Evolutionary conservation across 805 yeast genomes (phyloP), one percentile per base, ranked within the genome.

Genomic region (Jamesozyma jinghongensis): DNA sequence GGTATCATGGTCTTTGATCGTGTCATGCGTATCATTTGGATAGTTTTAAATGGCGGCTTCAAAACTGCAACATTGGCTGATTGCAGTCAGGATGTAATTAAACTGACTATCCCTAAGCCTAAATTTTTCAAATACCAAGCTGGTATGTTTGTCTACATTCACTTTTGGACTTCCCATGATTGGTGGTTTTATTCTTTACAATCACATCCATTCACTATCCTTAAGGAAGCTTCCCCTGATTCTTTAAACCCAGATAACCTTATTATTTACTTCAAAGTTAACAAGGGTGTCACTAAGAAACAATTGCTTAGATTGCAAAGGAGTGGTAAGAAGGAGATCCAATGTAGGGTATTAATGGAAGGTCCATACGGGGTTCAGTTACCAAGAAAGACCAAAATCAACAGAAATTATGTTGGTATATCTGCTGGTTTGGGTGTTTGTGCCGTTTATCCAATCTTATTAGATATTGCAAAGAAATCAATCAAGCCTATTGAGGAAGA

Each of bases 161-260:
- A 79, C 60, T 77, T 81, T 56, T 46, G 79, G 42, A 63, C 73
- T 34, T 67, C 71, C 16, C 53, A 61, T 3, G 60, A 69, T 30
- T 76, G 79, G 56, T 79, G 80, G 78, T 52, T 51, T 40, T 53
- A 51, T 27, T 44, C 52, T n/a, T 54, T 55, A 43, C 85, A 81
- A 56, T 74, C 81, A 4, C 87, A 82, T 56, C 90, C 90, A 3
- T 81, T 84, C 61, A 79, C 88, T 1, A 58, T 74, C 5, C 62
- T 74, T 37, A 61, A 73, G 3, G 57, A 57, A 5, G 57, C 61
- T 1, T 58, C 63, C 34, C 62, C 63, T 30, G 62, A 65, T 44
- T 58, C 61, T 35, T 52, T 30, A 5, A 42, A 50, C 20, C 34
- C 48, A 12, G 43, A 44, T 20, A 42, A 45, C 19, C 18, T 75